Base-by-base conservation (phyloP, 352 stramenopile species). In the Plasmopara muralis region DNA sequence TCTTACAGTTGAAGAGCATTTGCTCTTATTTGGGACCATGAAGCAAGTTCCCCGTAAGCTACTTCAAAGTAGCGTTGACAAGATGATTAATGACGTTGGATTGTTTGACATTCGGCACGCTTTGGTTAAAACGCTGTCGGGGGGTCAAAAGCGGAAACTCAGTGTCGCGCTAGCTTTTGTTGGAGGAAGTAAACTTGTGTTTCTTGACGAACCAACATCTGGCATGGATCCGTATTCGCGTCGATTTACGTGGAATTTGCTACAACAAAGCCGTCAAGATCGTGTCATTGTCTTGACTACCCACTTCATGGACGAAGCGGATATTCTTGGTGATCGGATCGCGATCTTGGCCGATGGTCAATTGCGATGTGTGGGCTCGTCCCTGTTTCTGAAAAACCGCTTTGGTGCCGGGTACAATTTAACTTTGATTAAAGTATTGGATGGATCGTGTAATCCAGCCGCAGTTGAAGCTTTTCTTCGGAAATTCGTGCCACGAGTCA, bases 191-290 rank as follows among this genome's bases (percentile, higher is more conserved):
- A 92, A 94, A 41, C 65, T 96, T 13, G 80, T 95, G 34, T 91
- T 96, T 16, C 62, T 97, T 40, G 87, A 97, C 43, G 89, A 98
- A 48, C 95, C 95, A 10, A 98, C 94, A 18, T 86, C 74, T 0
- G 95, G 95, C 0, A 98, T 98, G 89, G 95, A 98, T 58, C 92
- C 93, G 12, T 98, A 97, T 63, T 93, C 70, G 42, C 78, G 95
- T 10, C 75, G 96, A 8, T 96, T 94, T 55, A 98, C 88, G 18
- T 98, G 95, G 95, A 88, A 98, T 47, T 66, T 98, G 30, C 63
- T 97, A 9, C 80, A 91, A 42, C 74, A 81, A 63, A 74, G 92
- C 48, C 61, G 90, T 45, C 64, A 83, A 5, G 71, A 83, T 41
- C 68, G 89, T 2, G 85, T 96, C 14, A 98, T 98, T 43, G 70